Base-by-base conservation (phyloP, 176 grass and related monocot species). In the Oryza australiensis region DNA sequence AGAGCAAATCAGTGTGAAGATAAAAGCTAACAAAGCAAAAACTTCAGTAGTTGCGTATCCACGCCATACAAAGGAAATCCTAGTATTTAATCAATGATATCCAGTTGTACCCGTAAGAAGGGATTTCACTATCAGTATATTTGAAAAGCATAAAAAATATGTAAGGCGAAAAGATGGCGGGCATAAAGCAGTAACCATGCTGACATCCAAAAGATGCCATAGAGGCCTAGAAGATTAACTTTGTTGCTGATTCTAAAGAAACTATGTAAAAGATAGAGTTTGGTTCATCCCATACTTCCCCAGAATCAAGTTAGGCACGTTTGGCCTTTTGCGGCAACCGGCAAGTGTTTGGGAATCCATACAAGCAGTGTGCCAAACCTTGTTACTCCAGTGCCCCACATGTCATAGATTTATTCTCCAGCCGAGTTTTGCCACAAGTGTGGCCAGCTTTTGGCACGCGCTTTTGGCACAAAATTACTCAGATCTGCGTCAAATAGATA, bases 161-260 rank as follows among this genome's bases (percentile, higher is more conserved):
- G 28, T n/a, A 22, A 64, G 13, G 55, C 65, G 27, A 72, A 70
- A 57, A 40, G 38, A 73, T 66, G 81, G 72, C 34, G 13, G 10
- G 66, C 6, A 16, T 70, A 48, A 73, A 73, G 14, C 22, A 70
- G 30, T 77, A 62, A 40, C 34, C 45, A 78, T 49, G 20, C 28
- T 77, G 22, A 77, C 68, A 53, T 66, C 76, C 82, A 66, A 80
- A 70, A 62, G 29, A 66, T 60, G 48, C 2, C 59, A 45, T 67
- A 3, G 49, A 53, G 49, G 49, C 49, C 20, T n/a, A 27, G 40
- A 70, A 68, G 38, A 35, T 0, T 5, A 46, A 64, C 20, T 45
- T 4, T 7, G n/a, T 62, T 66, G 72, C 12, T 72, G 32, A 78
- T 82, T 82, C 62, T 74, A 7, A 11, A 48, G 3, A 14, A 73